Conservation (phyloP, 345 rosid species). For the Rhizophora mangle region DNA sequence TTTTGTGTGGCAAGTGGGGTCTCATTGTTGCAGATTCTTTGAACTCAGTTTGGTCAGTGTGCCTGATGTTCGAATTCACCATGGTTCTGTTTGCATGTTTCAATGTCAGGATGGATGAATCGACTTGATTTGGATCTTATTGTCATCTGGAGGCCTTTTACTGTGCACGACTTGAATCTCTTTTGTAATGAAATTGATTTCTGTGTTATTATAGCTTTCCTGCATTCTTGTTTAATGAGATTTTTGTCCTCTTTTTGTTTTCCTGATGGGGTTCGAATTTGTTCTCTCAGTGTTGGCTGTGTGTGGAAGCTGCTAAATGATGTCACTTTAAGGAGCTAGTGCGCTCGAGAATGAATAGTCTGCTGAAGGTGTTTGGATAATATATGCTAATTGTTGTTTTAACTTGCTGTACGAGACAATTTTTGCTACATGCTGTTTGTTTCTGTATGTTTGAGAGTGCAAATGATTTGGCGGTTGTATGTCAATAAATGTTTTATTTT, state of each 20-base stretch:
- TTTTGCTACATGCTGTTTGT: neutral
- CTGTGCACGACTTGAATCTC: no score
- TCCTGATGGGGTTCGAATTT: neutral
- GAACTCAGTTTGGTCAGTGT: no score
- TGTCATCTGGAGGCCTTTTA: no score
- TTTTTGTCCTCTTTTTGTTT: neutral
- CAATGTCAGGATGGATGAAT: no score
- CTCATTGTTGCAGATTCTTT: no score
- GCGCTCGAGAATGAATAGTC: neutral
- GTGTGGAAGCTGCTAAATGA: neutral
- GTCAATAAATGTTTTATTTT: no score
- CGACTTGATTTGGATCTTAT: no score
- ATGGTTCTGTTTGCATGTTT: no score
- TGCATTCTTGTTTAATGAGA: neutral
- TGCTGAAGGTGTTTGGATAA: neutral
- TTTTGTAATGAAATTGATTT: no score
- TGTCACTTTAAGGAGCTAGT: no score
- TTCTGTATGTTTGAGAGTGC: neutral
- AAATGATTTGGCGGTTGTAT: neutral
- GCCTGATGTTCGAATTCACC: no score
- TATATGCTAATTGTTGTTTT: neutral
- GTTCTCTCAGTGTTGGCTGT: neutral
- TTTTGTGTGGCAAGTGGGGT: no score
- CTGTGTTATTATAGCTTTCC: neutral
- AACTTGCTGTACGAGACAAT: neutral